Evolutionary conservation across 228 moss, liverwort and hornwort genomes (phyloP).

Genomic region (Sphagnum fallax): DNA sequence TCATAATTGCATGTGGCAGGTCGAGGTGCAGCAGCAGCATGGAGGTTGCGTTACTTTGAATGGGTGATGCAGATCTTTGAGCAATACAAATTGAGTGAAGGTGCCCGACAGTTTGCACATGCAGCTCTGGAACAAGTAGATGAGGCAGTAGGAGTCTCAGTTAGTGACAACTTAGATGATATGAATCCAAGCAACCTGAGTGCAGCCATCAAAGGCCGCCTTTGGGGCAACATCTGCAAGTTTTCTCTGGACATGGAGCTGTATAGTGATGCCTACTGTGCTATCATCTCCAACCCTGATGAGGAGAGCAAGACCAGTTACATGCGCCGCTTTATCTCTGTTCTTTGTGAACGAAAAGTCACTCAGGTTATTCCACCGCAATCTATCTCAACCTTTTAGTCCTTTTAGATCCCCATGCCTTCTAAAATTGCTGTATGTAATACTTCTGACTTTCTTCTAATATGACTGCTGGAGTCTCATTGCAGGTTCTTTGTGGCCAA

Average conservation of each 20-base stretch:
- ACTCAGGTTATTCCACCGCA: conserved; percentile 28
- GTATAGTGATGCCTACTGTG: conserved; percentile 88
- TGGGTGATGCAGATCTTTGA: conserved; percentile 99
- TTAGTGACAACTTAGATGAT: conserved; percentile 36
- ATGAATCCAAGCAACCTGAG: conserved; percentile 31
- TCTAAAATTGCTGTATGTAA: not conserved
- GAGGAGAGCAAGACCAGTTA: conserved; percentile 90
- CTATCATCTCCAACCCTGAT: conserved; percentile 92
- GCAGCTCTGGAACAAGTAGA: conserved; percentile 96
- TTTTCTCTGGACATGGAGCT: conserved; percentile 89
- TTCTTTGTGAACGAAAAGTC: conserved; percentile 85
- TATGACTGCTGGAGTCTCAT: conserved; percentile 2
- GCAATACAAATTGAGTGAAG: conserved; percentile 91
- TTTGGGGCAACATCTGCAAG: conserved; percentile 97
- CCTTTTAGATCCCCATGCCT: not conserved
- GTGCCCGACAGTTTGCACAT: conserved; percentile 96
- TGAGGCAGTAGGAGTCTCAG: conserved; percentile 60
- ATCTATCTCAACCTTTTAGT: not conserved
- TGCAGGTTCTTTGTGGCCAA: conserved; percentile 73
- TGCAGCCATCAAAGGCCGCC: conserved; percentile 72
- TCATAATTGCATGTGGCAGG: conserved; percentile 16
- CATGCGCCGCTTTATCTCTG: conserved; percentile 79
- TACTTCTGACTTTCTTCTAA: not conserved
- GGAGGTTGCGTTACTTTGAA: conserved; percentile 91
- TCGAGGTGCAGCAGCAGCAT: conserved; percentile 68